Evolutionary conservation across 768 basidiomycete species (phyloP).

Genomic region (Nevesoporus exiguus): DNA sequence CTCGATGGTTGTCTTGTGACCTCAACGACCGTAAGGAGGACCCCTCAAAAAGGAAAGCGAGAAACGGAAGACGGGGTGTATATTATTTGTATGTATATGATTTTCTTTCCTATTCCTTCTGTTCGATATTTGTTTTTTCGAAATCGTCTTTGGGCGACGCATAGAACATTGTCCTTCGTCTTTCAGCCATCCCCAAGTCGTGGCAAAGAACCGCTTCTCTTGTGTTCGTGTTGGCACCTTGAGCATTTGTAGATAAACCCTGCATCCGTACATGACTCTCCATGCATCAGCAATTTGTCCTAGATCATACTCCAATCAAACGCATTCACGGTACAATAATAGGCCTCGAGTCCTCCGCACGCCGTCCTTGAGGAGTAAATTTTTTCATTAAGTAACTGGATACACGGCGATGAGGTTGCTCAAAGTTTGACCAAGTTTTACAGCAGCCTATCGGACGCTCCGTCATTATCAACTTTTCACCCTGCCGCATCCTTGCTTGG

Average conservation of each 20-base stretch:
- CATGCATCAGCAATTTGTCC: conserved; percentile 1
- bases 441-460: neutral
- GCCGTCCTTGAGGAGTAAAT: neutral
- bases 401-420: neutral
- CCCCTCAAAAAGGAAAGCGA: conserved; percentile 4
- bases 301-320: conserved; percentile 10
- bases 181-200: neutral
- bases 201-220: neutral
- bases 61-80: conserved; percentile 17
- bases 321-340: conserved; percentile 4
- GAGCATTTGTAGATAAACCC: conserved; percentile 20
- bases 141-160: neutral
- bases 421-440: neutral
- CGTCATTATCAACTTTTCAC: neutral
- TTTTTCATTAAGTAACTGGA: neutral
- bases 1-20: conserved; percentile 12
- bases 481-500: neutral
- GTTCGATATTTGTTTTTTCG: conserved; percentile 10
- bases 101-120: conserved; percentile 1
- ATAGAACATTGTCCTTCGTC: conserved; percentile 6
- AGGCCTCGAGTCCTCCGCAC: neutral
- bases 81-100: conserved; percentile 35
- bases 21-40: neutral
- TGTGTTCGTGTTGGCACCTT: conserved; percentile 5
- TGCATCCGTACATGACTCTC: conserved; percentile 12